A percentile compares a stretch with the other conserved stretches of the same genome.
Conservation (phyloP, 441 rosid genomes). For the California macrophylla region DNA sequence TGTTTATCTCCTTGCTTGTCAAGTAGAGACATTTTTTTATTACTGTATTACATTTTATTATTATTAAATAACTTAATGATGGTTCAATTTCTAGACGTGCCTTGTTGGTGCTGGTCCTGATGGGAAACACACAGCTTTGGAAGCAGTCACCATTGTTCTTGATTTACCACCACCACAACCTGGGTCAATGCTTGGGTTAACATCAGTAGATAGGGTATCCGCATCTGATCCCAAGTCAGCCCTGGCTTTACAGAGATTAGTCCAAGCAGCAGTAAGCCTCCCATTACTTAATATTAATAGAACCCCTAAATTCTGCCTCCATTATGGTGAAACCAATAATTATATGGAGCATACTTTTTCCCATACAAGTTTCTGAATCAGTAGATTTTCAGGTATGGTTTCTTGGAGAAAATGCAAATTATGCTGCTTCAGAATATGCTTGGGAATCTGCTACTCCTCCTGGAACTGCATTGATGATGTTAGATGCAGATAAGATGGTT, state of each 20-base stretch:
- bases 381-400: conserved; percentile 75
- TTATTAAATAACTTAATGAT: conserved; percentile 11
- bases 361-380: conserved; percentile 13
- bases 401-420: conserved; percentile 99
- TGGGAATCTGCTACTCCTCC: conserved; percentile 99
- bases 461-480: conserved; percentile 98
- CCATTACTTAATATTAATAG: conserved; percentile 5
- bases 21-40: neutral
- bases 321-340: neutral
- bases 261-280: conserved; percentile 95
- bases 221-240: conserved; percentile 99
- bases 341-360: neutral
- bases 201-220: conserved; percentile 83
- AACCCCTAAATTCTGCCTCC: neutral
- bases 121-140: conserved; percentile 97
- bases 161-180: conserved; percentile 99
- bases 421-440: conserved; percentile 99
- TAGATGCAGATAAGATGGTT: conserved; percentile 99
- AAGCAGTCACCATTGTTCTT: conserved; percentile 99
- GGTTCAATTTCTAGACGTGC: conserved; percentile 54
- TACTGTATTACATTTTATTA: conserved; percentile 3
- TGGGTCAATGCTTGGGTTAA: conserved; percentile 82
- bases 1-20: conserved; percentile 11
- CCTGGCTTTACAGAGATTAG: conserved; percentile 86
- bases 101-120: conserved; percentile 99